These are phyloP conservation scores for Aspergillus haitiensis DNA, from an alignment of 495 filamentous ascomycete genomes.

Conservation along the genomic window DNA sequence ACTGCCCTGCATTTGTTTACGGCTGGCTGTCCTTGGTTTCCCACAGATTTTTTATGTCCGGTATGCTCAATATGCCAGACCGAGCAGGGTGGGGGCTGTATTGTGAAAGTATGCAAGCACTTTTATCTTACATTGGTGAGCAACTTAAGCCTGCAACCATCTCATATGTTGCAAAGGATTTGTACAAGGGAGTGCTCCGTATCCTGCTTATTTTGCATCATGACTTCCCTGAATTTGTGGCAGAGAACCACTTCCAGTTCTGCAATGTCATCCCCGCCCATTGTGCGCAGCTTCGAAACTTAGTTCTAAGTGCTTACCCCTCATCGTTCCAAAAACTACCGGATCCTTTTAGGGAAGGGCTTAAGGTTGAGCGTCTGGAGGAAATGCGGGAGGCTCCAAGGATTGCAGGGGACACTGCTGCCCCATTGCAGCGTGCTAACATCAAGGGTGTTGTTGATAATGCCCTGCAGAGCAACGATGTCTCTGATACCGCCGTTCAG, in stretches of 20 bases:
- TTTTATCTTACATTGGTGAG: constrained; percentile 74
- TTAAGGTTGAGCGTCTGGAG: constrained; percentile 79
- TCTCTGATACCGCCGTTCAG: constrained; percentile 65
- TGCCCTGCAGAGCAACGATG: constrained; percentile 57
- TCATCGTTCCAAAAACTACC: constrained; percentile 71
- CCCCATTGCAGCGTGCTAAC: constrained; percentile 57
- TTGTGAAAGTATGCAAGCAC: constrained; percentile 70
- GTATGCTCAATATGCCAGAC: constrained; percentile 67
- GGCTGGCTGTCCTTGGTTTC: constrained; percentile 79
- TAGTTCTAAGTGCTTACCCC: constrained; percentile 83
- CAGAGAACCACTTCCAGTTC: constrained; percentile 80
- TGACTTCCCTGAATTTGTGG: constrained; percentile 91
- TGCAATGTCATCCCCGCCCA: constrained; percentile 83
- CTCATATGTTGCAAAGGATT: constrained; percentile 69
- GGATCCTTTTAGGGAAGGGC: constrained; percentile 74
- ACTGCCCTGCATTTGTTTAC: constrained; percentile 79
- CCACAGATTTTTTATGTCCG: constrained; percentile 85
- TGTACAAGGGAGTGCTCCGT: constrained; percentile 81
- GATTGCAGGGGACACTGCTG: constrained; percentile 60
- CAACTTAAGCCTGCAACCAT: constrained; percentile 73
- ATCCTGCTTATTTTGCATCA: constrained; percentile 84
- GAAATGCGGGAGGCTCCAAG: constrained; percentile 68
- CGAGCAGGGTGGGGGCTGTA: constrained; percentile 73
- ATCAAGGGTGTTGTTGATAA: constrained; percentile 69
- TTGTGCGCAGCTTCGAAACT: constrained; percentile 84